Base-by-base conservation (phyloP, 2,329 filamentous ascomycete genomes). In the Colletotrichum higginsianum region DNA sequence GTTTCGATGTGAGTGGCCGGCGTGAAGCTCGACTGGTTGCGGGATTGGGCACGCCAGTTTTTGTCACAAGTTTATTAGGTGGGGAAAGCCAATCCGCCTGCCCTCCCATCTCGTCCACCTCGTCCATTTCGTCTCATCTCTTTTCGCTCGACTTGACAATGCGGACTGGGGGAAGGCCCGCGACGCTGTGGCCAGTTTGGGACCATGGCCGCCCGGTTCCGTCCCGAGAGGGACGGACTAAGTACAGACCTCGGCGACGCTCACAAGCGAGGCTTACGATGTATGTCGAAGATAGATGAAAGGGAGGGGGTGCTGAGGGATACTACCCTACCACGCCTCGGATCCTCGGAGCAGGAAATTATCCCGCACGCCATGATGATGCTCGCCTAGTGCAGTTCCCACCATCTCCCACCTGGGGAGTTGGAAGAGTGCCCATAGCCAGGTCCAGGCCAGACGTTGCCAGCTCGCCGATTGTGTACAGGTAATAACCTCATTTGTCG, bases 61-160 rank as follows among this genome's bases (percentile, higher is more conserved):
- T 58, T 58, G 67, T 64, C 67, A 71, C 71, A 73, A 71, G 67
- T 73, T 71, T 67, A 73, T 71, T 73, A 73, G 60, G 68, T 73
- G 71, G 71, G 15, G 58, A 69, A 62, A 62, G 64, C 23, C 68
- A 71, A 58, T 53, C n/a, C 57, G 53, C 23, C 4, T 26, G 49
- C 35, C 44, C 52, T 58, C 35, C 8, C 35, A 35, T 35, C 35
- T 35, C 9, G 35, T 35, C 35, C 35, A 61, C 30, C 42, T 64
- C 16, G n/a, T 23, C 12, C 62, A 18, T 62, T 47, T 66, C 62
- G 62, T 70, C 68, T 63, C 64, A 68, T 62, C 64, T 67, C 64
- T 40, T 53, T 66, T 58, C 26, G 21, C 30, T 30, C 15, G 42
- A 44, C n/a, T 50, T 35, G 49, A 57, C 44, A 12, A 68, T 57